Percentiles rank a stretch among this genome's conserved stretches.
phyloP scores from a whole-genome alignment of 306 rosid species.

The Dicorynia guianensis region DNA sequence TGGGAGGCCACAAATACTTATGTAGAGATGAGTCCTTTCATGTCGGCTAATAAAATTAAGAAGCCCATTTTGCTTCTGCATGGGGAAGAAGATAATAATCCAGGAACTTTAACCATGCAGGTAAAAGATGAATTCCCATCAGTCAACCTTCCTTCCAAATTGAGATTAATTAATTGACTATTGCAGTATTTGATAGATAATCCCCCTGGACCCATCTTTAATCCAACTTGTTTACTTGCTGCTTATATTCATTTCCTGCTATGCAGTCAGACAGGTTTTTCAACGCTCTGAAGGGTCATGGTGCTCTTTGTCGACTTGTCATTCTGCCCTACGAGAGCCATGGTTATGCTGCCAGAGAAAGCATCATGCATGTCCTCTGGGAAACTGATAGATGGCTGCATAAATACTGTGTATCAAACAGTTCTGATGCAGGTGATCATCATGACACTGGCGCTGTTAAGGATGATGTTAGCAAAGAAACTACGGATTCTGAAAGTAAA shows the following conservation, averaged over 20 bases:
- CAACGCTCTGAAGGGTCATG: slow-evolving; percentile 97
- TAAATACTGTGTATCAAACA: slow-evolving; percentile 65
- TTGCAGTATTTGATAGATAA: slow-evolving; percentile 31
- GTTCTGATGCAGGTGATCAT: slow-evolving; percentile 51
- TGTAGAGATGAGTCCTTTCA: slow-evolving; percentile 98
- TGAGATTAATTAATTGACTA: slow-evolving; percentile 26
- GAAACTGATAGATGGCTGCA: slow-evolving; percentile 98
- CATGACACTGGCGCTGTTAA: slow-evolving; percentile 43
- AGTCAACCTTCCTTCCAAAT: slow-evolving; percentile 10
- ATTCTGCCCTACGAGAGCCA: slow-evolving; percentile 96
- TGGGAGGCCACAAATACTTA: slow-evolving; percentile 94
- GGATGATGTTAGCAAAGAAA: slow-evolving; percentile 53
- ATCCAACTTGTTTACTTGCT: slow-evolving; percentile 31
- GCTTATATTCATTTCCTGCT: slow-evolving; percentile 36
- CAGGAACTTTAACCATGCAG: slow-evolving; percentile 99
- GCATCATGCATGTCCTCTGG: slow-evolving; percentile 99
- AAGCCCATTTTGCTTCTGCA: slow-evolving; percentile 96
- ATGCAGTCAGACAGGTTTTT: slow-evolving; percentile 96
- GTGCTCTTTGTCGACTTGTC: slow-evolving; percentile 94
- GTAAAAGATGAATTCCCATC: slow-evolving; percentile 46
- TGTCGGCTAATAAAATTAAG: slow-evolving; percentile 95
- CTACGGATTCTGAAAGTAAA: slow-evolving; percentile 61
- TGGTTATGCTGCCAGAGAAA: slow-evolving; percentile 88
- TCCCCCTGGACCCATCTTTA: slow-evolving; percentile 30
- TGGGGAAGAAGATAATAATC: slow-evolving; percentile 96